Evolutionary conservation across 2,329 filamentous ascomycete species (phyloP), one percentile per base, ranked within the genome.

Genomic region (Shiraia sp.): DNA sequence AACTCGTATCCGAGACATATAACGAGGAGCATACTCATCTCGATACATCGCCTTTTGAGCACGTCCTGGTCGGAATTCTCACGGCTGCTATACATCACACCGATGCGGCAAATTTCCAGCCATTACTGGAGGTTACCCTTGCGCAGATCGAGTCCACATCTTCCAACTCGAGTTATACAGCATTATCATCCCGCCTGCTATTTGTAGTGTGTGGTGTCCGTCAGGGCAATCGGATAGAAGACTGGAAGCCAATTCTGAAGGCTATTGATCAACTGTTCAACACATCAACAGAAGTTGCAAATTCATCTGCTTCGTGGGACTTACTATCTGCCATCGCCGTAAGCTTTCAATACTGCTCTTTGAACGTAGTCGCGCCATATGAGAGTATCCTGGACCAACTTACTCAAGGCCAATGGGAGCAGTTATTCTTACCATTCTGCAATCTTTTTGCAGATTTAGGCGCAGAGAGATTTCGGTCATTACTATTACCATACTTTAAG

Each of bases 71-170:
- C 51, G 92, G 92, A 17, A 80, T 92, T 17, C 67, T 96, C 26
- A 88, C 87, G 5, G 91, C 87, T 56, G 74, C 90, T 22, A 83
- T 96, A 36, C 93, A 99, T 65, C 86, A 95, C 63, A 86, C 88
- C 1, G 87, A 81, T 36, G 69, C 78, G 1, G 85, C 88, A 22
- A 89, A 86, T 0, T 92, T 96, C 63, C 74, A 75, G 35, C 80
- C 86, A 3, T 72, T 95, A 1, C 70, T 86, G 12, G 78, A 84
- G 6, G 74, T 81, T 2, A 74, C 95, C 3, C 65, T 61, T 40
- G 61, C 33, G 36, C 66, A 42, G 45, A 66, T 44, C 66, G 40
- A 53, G 8, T 33, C 40, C 2, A 29, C 30, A 66, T 83, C 30
- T 74, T 79, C 36, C 60, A 82, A 23, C 72, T 75, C 44, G 19